Evolutionary conservation across 306 rosid species (phyloP), one percentile per base, ranked within the genome.

Genomic region (Citrullus colocynthis): DNA sequence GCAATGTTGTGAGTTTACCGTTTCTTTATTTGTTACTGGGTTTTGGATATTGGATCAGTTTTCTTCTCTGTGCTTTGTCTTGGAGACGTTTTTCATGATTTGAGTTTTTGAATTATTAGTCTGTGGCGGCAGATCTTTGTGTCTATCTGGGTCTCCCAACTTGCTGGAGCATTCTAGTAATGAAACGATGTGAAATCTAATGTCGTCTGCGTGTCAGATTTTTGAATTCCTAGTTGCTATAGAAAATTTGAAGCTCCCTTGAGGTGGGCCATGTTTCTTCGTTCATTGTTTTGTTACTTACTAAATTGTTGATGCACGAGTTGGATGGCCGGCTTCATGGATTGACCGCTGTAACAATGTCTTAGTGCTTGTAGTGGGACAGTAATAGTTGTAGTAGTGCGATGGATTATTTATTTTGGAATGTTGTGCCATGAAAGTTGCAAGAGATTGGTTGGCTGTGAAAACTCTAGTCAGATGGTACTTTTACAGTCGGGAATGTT

Each of bases 1-100:
- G 97, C 84, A 91, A 92, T 85, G 91, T 95, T 81, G 99, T 95
- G 82, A 88, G 97, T 89, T 20, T 48, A 39, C 84, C 80, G 16
- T 36, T 59, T 15, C 74, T 52, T 9, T 16, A 17, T n/a, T 42
- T 42, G 9, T 42, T 44, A 58, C 17, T 65, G 28, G 20, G 12
- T 59, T 69, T 75, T 79, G 8, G 72, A 62, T 45, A 18, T 51
- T 39, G 69, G 32, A 13, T 70, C 57, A 21, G 52, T 70, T 20
- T 70, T 14, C 30, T 59, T 69, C 55, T 63, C 17, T 76, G 15
- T 36, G 41, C 11, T 67, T 77, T 61, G 44, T 45, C 56, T 75
- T 56, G 54, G 62, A n/a, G 24, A 30, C 32, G 21, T 76, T 3
- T 59, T 9, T 58, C 8, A 42, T 4, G 70, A 44, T 60, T 60